Evolutionary conservation across 2,329 filamentous ascomycete species (phyloP).

Genomic region (Anisogramma anomala): DNA sequence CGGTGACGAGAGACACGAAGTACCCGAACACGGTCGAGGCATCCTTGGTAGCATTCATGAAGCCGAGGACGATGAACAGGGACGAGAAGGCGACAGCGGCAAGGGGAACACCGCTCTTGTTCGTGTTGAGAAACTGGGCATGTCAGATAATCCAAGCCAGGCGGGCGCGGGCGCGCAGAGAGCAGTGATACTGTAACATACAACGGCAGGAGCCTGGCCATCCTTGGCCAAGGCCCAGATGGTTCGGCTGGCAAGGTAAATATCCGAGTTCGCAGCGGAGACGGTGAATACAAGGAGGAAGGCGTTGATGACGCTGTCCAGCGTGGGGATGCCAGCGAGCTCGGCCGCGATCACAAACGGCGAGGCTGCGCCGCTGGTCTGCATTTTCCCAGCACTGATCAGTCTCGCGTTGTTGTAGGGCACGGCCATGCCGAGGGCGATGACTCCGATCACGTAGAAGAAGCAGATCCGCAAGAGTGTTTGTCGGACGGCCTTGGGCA

Average conservation of each 20-base stretch:
- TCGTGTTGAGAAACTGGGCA: constrained; percentile 23
- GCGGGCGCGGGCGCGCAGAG: no score
- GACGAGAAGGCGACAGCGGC: constrained; percentile 27
- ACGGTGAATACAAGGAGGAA: constrained; percentile 48
- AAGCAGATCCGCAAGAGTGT: constrained; percentile 45
- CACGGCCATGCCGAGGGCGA: constrained; percentile 50
- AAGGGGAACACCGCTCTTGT: constrained; percentile 29
- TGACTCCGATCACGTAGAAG: constrained; percentile 55
- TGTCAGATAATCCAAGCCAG: no score
- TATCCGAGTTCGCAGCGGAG: constrained; percentile 49
- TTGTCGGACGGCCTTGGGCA: constrained; percentile 55
- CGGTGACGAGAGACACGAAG: constrained; percentile 30
- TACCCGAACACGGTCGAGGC: constrained; percentile 26
- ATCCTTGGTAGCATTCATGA: constrained; percentile 19
- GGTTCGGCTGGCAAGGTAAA: constrained; percentile 34
- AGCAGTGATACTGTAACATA: no score
- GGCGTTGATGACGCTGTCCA: constrained; percentile 48
- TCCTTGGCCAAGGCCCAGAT: constrained; percentile 30
- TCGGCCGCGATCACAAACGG: constrained; percentile 42
- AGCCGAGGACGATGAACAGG: constrained; percentile 27
- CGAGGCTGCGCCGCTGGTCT: constrained; percentile 29
- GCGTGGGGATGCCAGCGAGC: constrained; percentile 34
- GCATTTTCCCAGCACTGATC: constrained; percentile 36
- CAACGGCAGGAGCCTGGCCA: constrained; percentile 26
- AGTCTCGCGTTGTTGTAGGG: constrained; percentile 45